Evolutionary conservation across 768 basidiomycete species (phyloP).

Genomic region (Basidioascus undulatus): DNA sequence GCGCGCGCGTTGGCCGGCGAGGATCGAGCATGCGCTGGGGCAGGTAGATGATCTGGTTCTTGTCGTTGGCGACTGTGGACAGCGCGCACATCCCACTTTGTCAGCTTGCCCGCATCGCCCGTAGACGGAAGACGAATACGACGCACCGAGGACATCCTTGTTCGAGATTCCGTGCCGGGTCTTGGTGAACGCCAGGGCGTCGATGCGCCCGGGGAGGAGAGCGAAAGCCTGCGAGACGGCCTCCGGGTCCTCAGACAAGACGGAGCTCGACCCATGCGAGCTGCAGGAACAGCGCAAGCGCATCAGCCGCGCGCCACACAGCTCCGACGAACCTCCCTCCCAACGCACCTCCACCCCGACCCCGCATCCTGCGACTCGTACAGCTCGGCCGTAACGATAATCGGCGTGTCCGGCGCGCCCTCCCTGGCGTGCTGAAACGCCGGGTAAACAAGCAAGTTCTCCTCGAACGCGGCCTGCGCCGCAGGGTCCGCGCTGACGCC

Average conservation of each 20-base stretch:
- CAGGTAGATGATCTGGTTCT: conserved; percentile 47
- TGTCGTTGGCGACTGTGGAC: conserved; percentile 43
- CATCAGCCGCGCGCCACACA: too few relatives aligned
- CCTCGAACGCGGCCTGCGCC: conserved; percentile 42
- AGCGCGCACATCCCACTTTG: background rate
- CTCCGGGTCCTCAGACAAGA: too few relatives aligned
- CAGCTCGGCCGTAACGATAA: conserved; percentile 60
- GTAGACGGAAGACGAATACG: background rate
- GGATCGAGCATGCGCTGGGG: conserved; percentile 56
- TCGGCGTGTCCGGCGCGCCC: conserved; percentile 28
- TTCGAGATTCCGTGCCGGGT: conserved; percentile 73
- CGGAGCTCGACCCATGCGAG: conserved; percentile 30
- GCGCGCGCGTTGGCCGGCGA: conserved; percentile 51
- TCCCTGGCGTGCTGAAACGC: conserved; percentile 46
- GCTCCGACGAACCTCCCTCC: too few relatives aligned
- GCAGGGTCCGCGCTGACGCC: conserved; percentile 22
- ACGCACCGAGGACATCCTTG: conserved; percentile 63
- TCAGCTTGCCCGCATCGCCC: conserved; percentile 1
- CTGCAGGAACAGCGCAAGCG: too few relatives aligned
- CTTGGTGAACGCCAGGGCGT: conserved; percentile 43
- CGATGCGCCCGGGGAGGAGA: conserved; percentile 42
- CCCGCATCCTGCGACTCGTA: too few relatives aligned
- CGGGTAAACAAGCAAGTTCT: conserved; percentile 88
- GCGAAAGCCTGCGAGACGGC: conserved; percentile 43
- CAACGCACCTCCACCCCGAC: too few relatives aligned